Percentiles rank a stretch among this genome's conserved stretches.
phyloP scores from a whole-genome alignment of 768 basidiomycete species.

The Tulasnella sp. region DNA sequence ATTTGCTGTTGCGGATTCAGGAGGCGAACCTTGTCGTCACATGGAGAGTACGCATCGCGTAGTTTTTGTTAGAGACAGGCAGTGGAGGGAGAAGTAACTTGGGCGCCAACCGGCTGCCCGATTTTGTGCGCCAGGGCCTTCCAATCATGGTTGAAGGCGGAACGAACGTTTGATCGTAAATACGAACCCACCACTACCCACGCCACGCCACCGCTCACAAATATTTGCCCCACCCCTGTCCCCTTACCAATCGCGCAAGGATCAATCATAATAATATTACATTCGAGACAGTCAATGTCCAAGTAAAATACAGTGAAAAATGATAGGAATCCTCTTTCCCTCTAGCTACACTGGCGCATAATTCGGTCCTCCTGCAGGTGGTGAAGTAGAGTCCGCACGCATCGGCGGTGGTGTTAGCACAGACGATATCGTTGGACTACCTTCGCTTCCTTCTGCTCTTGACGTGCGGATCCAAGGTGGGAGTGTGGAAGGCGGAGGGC shows the following conservation, averaged over 20 bases:
- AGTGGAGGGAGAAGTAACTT: no score
- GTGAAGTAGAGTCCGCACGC: not conserved
- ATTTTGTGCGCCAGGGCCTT: no score
- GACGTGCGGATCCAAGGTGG: not conserved
- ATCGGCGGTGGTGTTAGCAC: not conserved
- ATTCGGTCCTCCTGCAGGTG: not conserved
- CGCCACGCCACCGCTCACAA: no score
- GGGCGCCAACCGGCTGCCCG: no score
- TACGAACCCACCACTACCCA: no score
- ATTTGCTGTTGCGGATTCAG: not conserved
- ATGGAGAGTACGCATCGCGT: no score
- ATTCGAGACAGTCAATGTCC: not conserved
- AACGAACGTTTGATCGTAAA: no score
- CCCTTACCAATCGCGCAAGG: no score
- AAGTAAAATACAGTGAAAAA: not conserved
- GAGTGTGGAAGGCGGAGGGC: not conserved
- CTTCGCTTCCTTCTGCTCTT: not conserved
- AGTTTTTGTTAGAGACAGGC: no score
- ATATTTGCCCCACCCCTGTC: no score
- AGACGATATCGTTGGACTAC: not conserved
- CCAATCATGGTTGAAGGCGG: no score
- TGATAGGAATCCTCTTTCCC: not conserved
- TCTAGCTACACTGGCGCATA: not conserved
- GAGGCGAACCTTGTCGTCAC: not conserved
- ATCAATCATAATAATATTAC: not conserved